Base-by-base conservation (phyloP, 2,329 filamentous ascomycete species). In the Ophiocordyceps camponoti-saundersi region DNA sequence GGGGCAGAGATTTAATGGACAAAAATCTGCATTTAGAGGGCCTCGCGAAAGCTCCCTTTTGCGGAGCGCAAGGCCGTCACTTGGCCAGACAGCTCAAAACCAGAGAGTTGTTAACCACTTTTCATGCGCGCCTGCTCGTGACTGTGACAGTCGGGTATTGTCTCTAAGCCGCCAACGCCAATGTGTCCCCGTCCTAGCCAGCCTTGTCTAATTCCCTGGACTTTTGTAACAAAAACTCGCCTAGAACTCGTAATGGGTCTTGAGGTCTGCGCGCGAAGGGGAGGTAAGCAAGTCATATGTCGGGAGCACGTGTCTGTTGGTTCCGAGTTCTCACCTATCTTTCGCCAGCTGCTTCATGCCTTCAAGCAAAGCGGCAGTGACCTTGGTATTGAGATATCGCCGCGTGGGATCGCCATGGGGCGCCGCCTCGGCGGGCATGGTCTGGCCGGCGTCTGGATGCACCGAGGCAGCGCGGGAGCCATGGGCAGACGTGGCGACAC, bases 301-400 rank as follows among this genome's bases (percentile, higher is more conserved):
- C 11, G 36, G 12, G 36, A 8, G n/a, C 34, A 3, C 2, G n/a
- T 8, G 18, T 18, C 10, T n/a, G 3, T 20, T 3, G 10, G n/a
- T 18, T 40, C 36, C n/a, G 36, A 10, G 18, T 40, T n/a, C 80
- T 57, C 63, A 86, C 82, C 82, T 76, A 41, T 86, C 79, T 53
- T 75, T 79, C 5, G 80, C 80, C 50, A 88, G 59, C 47, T 72
- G 62, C 65, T 86, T 87, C 80, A 88, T 83, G 22, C 82, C 83
- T 55, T 87, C 82, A 39, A 87, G 64, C 48, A 88, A 57, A 23
- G 75, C 72, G 1, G 75, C 75, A 0, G 81, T 83, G 40, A 88
- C 73, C 55, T 79, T 84, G 44, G 72, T 70, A 57, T 87, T 87
- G 53, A 88, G 63, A 59, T 86, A 88, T 55, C 77, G 73, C 42